Evolutionary conservation across 1,139 yeast species (phyloP), one percentile per base, ranked within the genome.

Genomic region (Scheffersomyces segobiensis): DNA sequence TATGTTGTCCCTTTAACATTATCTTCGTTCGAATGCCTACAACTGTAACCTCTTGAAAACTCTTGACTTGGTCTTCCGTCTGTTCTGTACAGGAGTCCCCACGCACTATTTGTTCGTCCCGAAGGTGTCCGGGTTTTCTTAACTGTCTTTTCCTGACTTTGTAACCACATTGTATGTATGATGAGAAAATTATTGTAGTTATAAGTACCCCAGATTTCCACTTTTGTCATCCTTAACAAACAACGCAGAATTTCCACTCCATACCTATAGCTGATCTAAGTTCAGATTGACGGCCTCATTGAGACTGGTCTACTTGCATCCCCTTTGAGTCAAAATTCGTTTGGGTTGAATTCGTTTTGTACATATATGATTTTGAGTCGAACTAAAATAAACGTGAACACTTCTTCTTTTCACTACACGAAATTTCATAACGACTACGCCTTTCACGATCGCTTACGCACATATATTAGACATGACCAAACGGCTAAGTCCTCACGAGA

Each of bases 401-500:
- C 42, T 32, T 32, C 12, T 32, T 8, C 42, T 10, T 7, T 32
- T 32, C 42, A 32, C 42, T 32, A 32, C 7, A 32, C 42, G 42
- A 32, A 24, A 32, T 32, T 5, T 32, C 42, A 24, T 24, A 24
- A 5, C 7, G 17, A 32, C 42, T 10, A 14, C 42, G 17, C 2
- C 42, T 12, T 4, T 12, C 42, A 12, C 42, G 12, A 32, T 32
- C 42, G 42, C 42, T 7, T 32, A 24, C 32, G 17, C 17, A 32
- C 42, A 32, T 32, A 20, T 46, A 24, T 22, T 42, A 20, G 55
- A 22, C 53, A 87, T 88, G 93, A 88, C 93, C 0, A 86, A 85
- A 67, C 81, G 78, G 61, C 80, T 88, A 26, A 79, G 87, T 1
- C 72, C 73, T 17, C 82, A 79, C 55, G 84, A 87, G 64, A 87